Base-by-base conservation (phyloP, 2,329 filamentous ascomycete genomes). In the Phaeoacremonium minimum region DNA sequence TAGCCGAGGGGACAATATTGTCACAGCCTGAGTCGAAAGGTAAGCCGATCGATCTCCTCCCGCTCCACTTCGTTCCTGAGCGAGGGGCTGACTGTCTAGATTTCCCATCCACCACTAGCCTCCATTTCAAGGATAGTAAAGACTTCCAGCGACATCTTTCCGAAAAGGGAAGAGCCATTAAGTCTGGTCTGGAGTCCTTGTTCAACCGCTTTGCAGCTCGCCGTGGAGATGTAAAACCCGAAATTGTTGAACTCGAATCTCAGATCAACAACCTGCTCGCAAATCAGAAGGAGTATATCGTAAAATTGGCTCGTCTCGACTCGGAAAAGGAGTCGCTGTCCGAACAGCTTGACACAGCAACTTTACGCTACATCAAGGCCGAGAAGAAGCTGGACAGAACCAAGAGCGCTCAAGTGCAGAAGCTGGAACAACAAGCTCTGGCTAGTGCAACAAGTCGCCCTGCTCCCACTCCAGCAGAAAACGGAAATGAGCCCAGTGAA, bases 311-410 rank as follows among this genome's bases (percentile, higher is more conserved):
- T 46, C 77, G 83, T 36, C 67, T 90, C 11, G 73, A 80, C 33
- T 71, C 77, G 6, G 89, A 96, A 51, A 94, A 93, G 51, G 85
- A 94, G 36, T 81, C 87, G 48, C 71, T 95, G 4, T 87, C 87
- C 32, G 86, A 93, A 52, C 85, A 91, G 44, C 71, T 97, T 15
- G 91, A 97, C 55, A 83, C 80, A 20, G 93, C 91, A 13, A 95
- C 89, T 5, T 71, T 95, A 41, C 80, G 93, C 46, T 97, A 95
- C 54, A 87, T 97, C 68, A 87, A 94, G 48, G 93, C 93, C 0
- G 93, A 98, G 59, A 94, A 95, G 67, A 93, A 89, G 57, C 71
- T 97, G 35, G 93, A 98, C 57, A 80, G 93, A 30, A 79, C 85
- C 16, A 91, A 87, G 61, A 98, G 93, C 55, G 68, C 81, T 13